phyloP scores from a whole-genome alignment of 2,329 filamentous ascomycete genomes.

The Clonostachys rosea region DNA sequence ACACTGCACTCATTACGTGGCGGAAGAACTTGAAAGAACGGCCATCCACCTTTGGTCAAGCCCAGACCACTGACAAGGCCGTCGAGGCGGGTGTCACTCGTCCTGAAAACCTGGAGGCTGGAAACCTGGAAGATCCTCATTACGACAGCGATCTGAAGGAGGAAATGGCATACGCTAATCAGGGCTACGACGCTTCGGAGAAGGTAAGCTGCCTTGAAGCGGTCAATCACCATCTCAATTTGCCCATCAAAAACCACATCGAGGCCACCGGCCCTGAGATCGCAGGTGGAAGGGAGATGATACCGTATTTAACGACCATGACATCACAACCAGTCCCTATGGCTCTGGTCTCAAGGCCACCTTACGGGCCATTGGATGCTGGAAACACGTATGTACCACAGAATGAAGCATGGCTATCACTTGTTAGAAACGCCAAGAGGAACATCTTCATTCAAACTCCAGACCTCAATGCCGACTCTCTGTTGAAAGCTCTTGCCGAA shows the following conservation, averaged over 20 bases:
- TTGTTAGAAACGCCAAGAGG: constrained; percentile 57
- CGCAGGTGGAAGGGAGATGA: constrained; percentile 51
- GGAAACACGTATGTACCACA: constrained; percentile 61
- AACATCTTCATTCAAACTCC: constrained; percentile 76
- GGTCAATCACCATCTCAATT: constrained; percentile 63
- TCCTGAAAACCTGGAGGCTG: background rate
- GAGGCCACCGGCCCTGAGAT: constrained; percentile 49
- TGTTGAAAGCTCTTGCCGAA: constrained; percentile 57
- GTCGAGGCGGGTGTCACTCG: background rate
- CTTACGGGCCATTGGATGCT: constrained; percentile 61
- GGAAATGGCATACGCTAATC: constrained; percentile 60
- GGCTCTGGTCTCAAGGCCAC: constrained; percentile 64
- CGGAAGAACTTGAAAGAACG: constrained; percentile 42
- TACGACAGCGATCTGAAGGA: constrained; percentile 58
- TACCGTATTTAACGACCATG: constrained; percentile 49
- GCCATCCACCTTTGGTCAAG: constrained; percentile 2
- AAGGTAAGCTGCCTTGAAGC: constrained; percentile 52
- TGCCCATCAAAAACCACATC: constrained; percentile 46
- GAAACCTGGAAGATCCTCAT: constrained; percentile 53
- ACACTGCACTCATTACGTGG: constrained; percentile 71
- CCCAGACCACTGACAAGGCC: background rate
- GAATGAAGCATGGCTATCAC: constrained; percentile 70
- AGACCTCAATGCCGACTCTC: constrained; percentile 67
- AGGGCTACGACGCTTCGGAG: constrained; percentile 40
- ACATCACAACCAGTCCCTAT: constrained; percentile 58